Evolutionary conservation across 768 basidiomycete genomes (phyloP), one percentile per base, ranked within the genome.

Genomic region (Serendipita vermifera): DNA sequence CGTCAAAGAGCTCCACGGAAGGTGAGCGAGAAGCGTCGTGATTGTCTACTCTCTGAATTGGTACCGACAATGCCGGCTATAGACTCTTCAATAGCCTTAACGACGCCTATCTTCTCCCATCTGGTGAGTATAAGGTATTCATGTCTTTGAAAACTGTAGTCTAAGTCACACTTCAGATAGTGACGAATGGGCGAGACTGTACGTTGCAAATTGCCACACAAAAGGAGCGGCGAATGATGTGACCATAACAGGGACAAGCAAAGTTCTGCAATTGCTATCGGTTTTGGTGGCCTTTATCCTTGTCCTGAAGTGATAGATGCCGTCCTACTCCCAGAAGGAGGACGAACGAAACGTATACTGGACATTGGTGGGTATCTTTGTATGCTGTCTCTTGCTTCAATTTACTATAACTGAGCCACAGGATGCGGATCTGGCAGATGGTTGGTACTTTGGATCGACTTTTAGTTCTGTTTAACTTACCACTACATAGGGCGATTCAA

Each of bases 1-100:
- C 46, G 46, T 51, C 7, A 51, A 51, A 51, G 46, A 51, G 27
- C n/a, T 51, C 22, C 46, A 51, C 24, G 46, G 46, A 51, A 20
- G 46, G 46, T 51, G 7, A 31, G 46, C 17, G 39, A 41, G 5
- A n/a, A n/a, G n/a, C n/a, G n/a, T n/a, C n/a, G n/a, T n/a, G n/a
- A n/a, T 26, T 31, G 17, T 20, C 46, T 20, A n/a, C 46, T 11
- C 11, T 9, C 24, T 27, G 17, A 11, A 20, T 5, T 24, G 15
- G n/a, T 7, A 26, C 1, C 29, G 7, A 22, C 29, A 9, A 51
- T 26, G 46, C 26, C 32, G 5, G 1, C 17, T n/a, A 20, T 22
- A 51, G 46, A 31, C 26, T 51, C 22, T 51, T 51, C 17, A 51
- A 51, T 51, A 20, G 46, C 7, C 24, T 51, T 11, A 51, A 51